Evolutionary conservation across 306 rosid species (phyloP).

Genomic region (Sindora glabra): DNA sequence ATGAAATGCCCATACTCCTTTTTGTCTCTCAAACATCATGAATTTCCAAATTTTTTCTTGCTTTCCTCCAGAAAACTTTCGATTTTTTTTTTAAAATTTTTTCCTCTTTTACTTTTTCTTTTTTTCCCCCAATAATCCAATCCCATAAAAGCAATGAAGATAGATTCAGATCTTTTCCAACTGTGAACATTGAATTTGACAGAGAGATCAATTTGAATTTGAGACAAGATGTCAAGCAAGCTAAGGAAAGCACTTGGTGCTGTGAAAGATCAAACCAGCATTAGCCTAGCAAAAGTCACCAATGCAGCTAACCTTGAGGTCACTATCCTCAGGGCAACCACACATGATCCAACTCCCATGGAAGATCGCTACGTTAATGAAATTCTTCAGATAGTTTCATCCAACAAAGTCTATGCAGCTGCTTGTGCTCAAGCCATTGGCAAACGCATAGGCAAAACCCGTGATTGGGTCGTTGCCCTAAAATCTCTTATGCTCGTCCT

Average conservation of each 20-base stretch:
- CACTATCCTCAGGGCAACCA: constrained; percentile 59
- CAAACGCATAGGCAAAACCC: constrained; percentile 52
- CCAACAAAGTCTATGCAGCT: constrained; percentile 46
- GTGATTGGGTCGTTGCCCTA: constrained; percentile 70
- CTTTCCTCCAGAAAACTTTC: no score
- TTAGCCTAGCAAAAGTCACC: constrained; percentile 73
- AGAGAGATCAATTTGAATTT: background rate
- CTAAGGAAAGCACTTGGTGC: constrained; percentile 80
- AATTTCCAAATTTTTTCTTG: no score
- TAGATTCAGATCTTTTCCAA: background rate
- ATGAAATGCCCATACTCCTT: background rate
- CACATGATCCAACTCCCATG: constrained; percentile 60
- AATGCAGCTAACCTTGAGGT: constrained; percentile 61
- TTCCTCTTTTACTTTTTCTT: background rate
- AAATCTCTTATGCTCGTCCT: constrained; percentile 75
- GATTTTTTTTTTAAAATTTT: background rate
- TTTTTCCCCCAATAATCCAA: background rate
- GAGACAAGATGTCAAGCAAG: constrained; percentile 75
- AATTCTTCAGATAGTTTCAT: constrained; percentile 43
- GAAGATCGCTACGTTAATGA: constrained; percentile 59
- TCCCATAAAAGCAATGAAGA: background rate
- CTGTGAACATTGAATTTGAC: background rate
- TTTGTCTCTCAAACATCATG: background rate
- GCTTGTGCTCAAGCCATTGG: constrained; percentile 61
- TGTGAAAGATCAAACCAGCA: constrained; percentile 92